These are phyloP conservation scores for Solanum etuberosum DNA, from an alignment of 257 asterid genomes.

Conservation along the genomic window DNA sequence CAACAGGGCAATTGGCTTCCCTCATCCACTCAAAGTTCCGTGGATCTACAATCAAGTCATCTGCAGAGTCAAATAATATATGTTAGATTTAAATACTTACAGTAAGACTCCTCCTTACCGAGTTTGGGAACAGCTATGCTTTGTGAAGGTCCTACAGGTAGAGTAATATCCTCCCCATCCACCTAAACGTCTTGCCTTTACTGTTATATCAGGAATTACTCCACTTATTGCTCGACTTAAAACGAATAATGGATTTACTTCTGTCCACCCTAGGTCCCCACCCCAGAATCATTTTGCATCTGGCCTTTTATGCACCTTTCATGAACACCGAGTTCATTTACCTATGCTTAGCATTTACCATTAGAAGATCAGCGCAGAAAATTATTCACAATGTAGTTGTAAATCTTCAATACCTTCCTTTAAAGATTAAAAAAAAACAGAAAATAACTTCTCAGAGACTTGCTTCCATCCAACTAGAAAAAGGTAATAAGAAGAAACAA, in stretches of 20 bases:
- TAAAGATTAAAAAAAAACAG: neutral
- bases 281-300: neutral
- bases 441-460: neutral
- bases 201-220: neutral
- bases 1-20: slow-evolving; percentile 90
- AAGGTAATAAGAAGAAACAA: neutral
- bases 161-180: neutral
- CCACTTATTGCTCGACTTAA: neutral
- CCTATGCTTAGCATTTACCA: neutral
- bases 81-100: neutral
- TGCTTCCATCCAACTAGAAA: neutral
- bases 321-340: neutral
- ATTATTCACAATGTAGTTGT: neutral
- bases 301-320: neutral
- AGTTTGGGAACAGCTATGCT: neutral
- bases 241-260: neutral
- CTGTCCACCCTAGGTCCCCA: neutral
- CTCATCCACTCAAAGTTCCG: slow-evolving; percentile 98
- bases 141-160: neutral
- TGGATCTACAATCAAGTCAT: slow-evolving; percentile 95
- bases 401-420: neutral
- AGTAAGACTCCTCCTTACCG: neutral
- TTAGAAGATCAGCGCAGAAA: neutral
- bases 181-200: neutral
- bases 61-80: slow-evolving; percentile 30